phyloP scores from a whole-genome alignment of 345 rosid species.

The Carallia brachiata region DNA sequence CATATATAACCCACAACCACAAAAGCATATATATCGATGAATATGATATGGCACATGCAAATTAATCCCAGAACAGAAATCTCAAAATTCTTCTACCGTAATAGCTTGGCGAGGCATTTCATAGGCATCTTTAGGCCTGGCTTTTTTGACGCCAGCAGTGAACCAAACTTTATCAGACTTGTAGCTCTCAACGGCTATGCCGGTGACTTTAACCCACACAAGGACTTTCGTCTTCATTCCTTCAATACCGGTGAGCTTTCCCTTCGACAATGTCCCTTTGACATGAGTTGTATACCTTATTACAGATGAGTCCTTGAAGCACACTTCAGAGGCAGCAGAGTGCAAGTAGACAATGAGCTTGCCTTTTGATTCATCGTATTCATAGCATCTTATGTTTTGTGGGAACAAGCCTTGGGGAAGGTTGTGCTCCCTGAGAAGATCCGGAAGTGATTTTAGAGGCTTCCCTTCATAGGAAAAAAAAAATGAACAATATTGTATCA shows the following conservation, averaged over 20 bases:
- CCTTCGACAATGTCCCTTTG: constrained; percentile 62
- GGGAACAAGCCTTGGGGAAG: constrained; percentile 91
- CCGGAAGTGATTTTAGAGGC: constrained; percentile 69
- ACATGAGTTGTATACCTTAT: constrained; percentile 75
- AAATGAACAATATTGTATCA: background rate
- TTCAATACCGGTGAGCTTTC: constrained; percentile 74
- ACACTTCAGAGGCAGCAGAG: constrained; percentile 61
- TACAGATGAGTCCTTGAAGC: constrained; percentile 77
- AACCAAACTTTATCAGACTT: constrained; percentile 92
- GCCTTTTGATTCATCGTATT: constrained; percentile 79
- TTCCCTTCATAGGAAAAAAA: constrained; percentile 48
- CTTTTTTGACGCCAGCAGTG: constrained; percentile 86
- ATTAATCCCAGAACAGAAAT: background rate
- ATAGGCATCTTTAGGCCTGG: constrained; percentile 66
- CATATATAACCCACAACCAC: too few relatives aligned
- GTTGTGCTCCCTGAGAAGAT: constrained; percentile 84
- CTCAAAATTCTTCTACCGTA: constrained; percentile 72
- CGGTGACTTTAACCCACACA: constrained; percentile 86
- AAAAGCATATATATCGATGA: background rate
- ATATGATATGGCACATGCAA: background rate
- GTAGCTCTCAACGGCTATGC: constrained; percentile 57
- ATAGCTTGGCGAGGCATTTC: constrained; percentile 54
- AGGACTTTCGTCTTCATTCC: constrained; percentile 96
- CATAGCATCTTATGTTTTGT: constrained; percentile 75
- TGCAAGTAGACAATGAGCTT: constrained; percentile 75